Evolutionary conservation across 306 rosid genomes (phyloP).

Genomic region (Crotalaria pallida): DNA sequence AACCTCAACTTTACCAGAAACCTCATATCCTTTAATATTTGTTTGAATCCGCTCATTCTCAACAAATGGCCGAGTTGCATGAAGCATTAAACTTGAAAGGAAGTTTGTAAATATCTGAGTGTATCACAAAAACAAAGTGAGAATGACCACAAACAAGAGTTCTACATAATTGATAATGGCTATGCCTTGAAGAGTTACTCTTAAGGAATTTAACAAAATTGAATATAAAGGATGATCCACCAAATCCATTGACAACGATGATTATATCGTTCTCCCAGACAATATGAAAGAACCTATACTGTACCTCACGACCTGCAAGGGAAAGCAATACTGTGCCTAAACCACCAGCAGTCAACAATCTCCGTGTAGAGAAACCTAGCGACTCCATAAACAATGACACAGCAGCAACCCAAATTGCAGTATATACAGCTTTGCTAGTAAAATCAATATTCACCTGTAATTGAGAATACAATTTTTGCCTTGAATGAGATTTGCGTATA

Average conservation of each 20-base stretch:
- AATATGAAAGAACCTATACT: constrained; percentile 23
- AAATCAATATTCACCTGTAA: constrained; percentile 83
- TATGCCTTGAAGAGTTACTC: constrained; percentile 17
- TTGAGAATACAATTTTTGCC: constrained; percentile 36
- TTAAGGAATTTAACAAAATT: constrained; percentile 1
- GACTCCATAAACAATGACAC: constrained; percentile 91
- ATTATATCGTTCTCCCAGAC: neutral
- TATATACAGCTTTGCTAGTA: constrained; percentile 81
- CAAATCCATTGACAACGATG: constrained; percentile 7
- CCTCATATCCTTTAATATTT: constrained; percentile 92
- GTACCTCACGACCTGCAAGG: constrained; percentile 97
- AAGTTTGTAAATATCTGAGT: constrained; percentile 92
- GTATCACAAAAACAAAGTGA: constrained; percentile 36
- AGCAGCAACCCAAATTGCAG: constrained; percentile 98
- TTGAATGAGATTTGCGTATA: neutral
- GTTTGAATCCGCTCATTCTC: constrained; percentile 91
- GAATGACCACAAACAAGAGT: constrained; percentile 14
- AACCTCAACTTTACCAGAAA: constrained; percentile 97
- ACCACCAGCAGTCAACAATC: constrained; percentile 98
- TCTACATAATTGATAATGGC: constrained; percentile 7
- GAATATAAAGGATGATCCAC: constrained; percentile 10
- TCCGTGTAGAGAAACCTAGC: constrained; percentile 90
- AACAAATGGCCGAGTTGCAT: constrained; percentile 92
- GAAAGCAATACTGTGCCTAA: constrained; percentile 90
- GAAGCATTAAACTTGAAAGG: constrained; percentile 95